Evolutionary conservation across 495 filamentous ascomycete genomes (phyloP), one percentile per base, ranked within the genome.

Genomic region (Aspergillus carlsbadensis): DNA sequence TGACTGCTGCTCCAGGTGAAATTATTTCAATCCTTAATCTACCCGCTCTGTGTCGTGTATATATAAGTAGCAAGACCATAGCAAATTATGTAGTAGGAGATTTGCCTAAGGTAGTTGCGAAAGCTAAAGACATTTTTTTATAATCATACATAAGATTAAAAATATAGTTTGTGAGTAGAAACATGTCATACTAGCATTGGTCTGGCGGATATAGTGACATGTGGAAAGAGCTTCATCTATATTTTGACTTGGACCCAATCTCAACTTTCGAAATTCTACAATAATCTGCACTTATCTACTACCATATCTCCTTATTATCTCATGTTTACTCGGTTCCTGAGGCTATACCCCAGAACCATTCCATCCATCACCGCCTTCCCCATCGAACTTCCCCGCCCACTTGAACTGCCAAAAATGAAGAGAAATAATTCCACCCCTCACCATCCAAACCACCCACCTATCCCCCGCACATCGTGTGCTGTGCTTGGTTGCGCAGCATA

Each of bases 401-500:
- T 61, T 58, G 64, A 63, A 55, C 52, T 31, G 37, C 51, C 46
- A 53, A 52, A n/a, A 42, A 53, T 56, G 48, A 60, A 56, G 43
- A 54, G 29, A 41, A 49, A 26, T 35, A 53, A 56, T 58, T 54
- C 36, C 41, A 26, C 49, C 57, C 63, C 57, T 65, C 57, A 58
- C 20, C 47, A 50, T 60, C 56, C 42, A 49, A 34, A 17, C 35
- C 14, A 47, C 43, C 24, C 44, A 39, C 42, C 18, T 52, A 53
- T 29, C 26, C 57, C 51, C 33, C 51, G 60, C 62, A 63, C 50
- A 58, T n/a, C 50, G 60, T 66, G 59, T 65, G 60, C 68, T 69
- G 70, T 69, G 63, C 64, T 58, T 55, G 21, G 22, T 39, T 47
- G 62, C 62, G 57, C 62, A 73, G 69, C 61, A 67, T 67, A 66